phyloP scores from a whole-genome alignment of 495 filamentous ascomycete genomes.

The Penicillium atrosanguineum region DNA sequence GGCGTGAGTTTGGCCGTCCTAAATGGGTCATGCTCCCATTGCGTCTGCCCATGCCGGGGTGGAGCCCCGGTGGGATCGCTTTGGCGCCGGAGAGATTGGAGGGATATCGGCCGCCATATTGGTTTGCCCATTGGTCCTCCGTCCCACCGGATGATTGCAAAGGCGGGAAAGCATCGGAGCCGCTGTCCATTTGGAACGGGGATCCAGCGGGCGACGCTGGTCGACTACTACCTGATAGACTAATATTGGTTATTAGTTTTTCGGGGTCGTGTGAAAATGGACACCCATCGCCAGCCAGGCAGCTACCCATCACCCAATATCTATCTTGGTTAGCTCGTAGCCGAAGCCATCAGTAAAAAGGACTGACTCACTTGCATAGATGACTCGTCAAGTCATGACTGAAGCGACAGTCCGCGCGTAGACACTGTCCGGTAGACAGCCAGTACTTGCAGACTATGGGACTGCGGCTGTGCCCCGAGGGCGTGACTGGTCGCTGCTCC shows the following conservation, averaged over 20 bases:
- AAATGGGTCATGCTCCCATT: conserved; percentile 47
- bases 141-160: conserved; percentile 49
- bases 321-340: conserved; percentile 38
- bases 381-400: conserved; percentile 94
- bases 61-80: conserved; percentile 24
- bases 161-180: conserved; percentile 80
- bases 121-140: conserved; percentile 59
- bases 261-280: conserved; percentile 97
- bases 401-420: conserved; percentile 93
- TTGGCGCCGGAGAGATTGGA: conserved; percentile 34
- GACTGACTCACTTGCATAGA: conserved; percentile 86
- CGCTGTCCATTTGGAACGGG: conserved; percentile 75
- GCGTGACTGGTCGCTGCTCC: conserved; percentile 69
- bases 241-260: conserved; percentile 66
- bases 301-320: conserved; percentile 97
- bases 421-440: conserved; percentile 86
- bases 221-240: conserved; percentile 56
- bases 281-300: conserved; percentile 89
- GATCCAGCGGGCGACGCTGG: conserved; percentile 34
- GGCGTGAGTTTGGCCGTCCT: conserved; percentile 73
- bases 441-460: conserved; percentile 96
- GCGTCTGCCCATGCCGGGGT: conserved; percentile 43
- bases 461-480: conserved; percentile 66
- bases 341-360: background rate
- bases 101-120: conserved; percentile 43